Percentiles rank a stretch among this genome's conserved stretches.
Conservation (phyloP, 345 rosid genomes). For the Kernera saxatilis region DNA sequence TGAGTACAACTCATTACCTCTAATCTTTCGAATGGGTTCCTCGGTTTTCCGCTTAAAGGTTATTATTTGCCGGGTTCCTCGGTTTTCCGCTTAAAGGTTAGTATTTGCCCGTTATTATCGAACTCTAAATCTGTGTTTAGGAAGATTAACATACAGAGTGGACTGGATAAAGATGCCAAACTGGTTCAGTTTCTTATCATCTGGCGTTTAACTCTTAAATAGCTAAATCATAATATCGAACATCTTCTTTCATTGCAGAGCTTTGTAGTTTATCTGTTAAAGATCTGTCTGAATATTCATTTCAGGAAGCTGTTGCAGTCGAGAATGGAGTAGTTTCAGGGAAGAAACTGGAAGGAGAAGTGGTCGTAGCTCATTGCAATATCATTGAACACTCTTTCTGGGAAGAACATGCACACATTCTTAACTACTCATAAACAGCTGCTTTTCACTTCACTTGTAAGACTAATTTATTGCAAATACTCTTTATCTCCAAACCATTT, state of each 20-base stretch:
- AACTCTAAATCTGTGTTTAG: no score
- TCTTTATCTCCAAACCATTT: no score
- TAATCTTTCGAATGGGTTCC: slow-evolving; percentile 74
- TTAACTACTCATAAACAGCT: slow-evolving; percentile 20
- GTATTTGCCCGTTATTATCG: background rate
- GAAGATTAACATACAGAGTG: no score
- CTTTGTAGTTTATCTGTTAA: slow-evolving; percentile 4
- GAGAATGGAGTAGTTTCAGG: slow-evolving; percentile 22
- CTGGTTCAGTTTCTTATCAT: background rate
- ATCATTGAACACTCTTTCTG: slow-evolving; percentile 62
- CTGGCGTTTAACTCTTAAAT: no score
- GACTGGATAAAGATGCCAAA: no score
- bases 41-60: slow-evolving; percentile 50
- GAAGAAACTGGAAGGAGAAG: slow-evolving; percentile 24
- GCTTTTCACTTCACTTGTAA: no score
- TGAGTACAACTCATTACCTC: slow-evolving; percentile 51
- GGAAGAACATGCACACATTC: slow-evolving; percentile 51
- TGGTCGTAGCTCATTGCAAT: slow-evolving; percentile 46
- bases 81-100: no score
- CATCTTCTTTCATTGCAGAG: background rate
- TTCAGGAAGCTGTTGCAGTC: slow-evolving; percentile 14
- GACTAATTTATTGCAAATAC: no score
- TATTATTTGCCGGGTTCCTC: no score
- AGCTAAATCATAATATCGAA: background rate
- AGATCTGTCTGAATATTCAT: slow-evolving; percentile 18